phyloP scores from a whole-genome alignment of 768 basidiomycete species.

The Clitopilus passeckerianus region DNA sequence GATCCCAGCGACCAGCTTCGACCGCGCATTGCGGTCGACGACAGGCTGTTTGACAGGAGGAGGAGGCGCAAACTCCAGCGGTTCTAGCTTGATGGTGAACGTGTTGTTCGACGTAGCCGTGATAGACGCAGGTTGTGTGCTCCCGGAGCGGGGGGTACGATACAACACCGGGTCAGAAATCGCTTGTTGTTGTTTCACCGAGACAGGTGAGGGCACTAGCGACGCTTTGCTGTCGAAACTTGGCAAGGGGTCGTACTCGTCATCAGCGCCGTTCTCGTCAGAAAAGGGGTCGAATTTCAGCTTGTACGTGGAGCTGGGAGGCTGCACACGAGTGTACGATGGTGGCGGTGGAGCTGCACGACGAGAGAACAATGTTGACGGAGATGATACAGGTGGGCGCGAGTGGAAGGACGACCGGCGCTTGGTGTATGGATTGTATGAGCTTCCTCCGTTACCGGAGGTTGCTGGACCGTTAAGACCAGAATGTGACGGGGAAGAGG shows the following conservation, averaged over 20 bases:
- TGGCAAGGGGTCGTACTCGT: background rate
- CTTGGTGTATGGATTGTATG: slow-evolving; percentile 5
- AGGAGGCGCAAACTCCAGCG: background rate
- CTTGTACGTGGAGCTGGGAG: slow-evolving; percentile 6
- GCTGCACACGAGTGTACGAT: slow-evolving; percentile 5
- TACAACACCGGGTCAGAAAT: slow-evolving; percentile 2
- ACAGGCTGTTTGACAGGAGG: background rate
- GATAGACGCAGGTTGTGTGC: background rate
- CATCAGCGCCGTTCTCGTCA: slow-evolving; percentile 8
- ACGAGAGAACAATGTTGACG: background rate
- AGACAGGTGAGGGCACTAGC: background rate
- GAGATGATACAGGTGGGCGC: slow-evolving; percentile 1
- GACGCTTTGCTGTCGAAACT: background rate
- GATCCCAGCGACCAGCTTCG: slow-evolving; percentile 54
- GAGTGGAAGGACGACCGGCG: slow-evolving; percentile 5
- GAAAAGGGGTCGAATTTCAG: slow-evolving; percentile 18
- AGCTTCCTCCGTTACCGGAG: slow-evolving; percentile 1
- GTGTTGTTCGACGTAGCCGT: background rate
- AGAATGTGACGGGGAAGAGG: background rate
- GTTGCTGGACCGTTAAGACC: slow-evolving; percentile 4
- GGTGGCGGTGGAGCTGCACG: slow-evolving; percentile 5
- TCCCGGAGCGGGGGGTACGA: slow-evolving; percentile 4
- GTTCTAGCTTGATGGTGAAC: slow-evolving; percentile 2
- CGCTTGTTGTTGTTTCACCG: background rate
- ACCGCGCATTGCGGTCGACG: slow-evolving; percentile 23